Evolutionary conservation across 2,329 filamentous ascomycete species (phyloP).

Genomic region (Arthrinium phaeospermum): DNA sequence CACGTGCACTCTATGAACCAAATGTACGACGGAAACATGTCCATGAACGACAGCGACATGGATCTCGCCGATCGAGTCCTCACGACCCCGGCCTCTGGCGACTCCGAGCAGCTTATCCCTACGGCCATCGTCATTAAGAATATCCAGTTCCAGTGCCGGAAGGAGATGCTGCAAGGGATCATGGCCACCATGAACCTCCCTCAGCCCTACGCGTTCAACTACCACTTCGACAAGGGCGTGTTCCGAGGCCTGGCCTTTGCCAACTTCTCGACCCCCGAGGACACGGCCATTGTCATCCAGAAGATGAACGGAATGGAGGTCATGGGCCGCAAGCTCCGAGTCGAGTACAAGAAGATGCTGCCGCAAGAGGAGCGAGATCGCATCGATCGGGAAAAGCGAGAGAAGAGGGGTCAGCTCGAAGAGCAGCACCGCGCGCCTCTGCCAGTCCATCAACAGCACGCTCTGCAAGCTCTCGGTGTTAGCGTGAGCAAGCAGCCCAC

Average conservation of each 20-base stretch:
- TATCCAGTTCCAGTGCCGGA: conserved; percentile 97
- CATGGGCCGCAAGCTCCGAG: conserved; percentile 89
- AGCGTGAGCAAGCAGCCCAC: conserved; percentile 67
- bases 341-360: conserved; percentile 99
- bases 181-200: conserved; percentile 96
- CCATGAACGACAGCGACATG: conserved; percentile 47
- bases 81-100: conserved; percentile 52
- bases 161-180: conserved; percentile 88
- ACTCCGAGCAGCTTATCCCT: conserved; percentile 89
- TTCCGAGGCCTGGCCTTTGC: conserved; percentile 96
- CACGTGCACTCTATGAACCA: conserved; percentile 48
- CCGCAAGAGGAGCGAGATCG: conserved; percentile 92
- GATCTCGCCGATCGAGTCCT: conserved; percentile 43
- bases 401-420: conserved; percentile 92
- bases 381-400: conserved; percentile 95
- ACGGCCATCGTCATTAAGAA: conserved; percentile 99
- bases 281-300: conserved; percentile 91
- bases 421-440: conserved; percentile 87
- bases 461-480: conserved; percentile 78
- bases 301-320: conserved; percentile 95
- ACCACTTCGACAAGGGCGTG: conserved; percentile 98
- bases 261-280: conserved; percentile 95
- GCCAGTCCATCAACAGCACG: conserved; percentile 79
- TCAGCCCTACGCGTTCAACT: conserved; percentile 98
- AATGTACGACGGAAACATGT: conserved; percentile 42